Evolutionary conservation across 1,139 yeast genomes (phyloP).

Genomic region (Hemisphaericaspora xylanilytica): DNA sequence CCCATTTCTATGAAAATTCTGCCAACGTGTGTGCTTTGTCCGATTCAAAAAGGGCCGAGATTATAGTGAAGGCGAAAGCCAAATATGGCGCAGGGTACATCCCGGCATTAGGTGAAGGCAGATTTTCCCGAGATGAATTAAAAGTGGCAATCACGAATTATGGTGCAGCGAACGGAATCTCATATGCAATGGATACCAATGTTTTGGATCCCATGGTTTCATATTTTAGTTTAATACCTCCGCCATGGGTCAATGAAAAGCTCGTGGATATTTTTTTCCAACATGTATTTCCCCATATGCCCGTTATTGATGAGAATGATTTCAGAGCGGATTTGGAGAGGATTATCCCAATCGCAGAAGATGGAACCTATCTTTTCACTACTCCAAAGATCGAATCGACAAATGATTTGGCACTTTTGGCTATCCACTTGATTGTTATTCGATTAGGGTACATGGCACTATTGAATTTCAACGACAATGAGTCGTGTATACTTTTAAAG

Average conservation of each 20-base stretch:
- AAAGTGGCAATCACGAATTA: slow-evolving; percentile 4
- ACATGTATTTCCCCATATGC: slow-evolving; percentile 43
- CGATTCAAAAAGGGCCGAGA: slow-evolving; percentile 1
- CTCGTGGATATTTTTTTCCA: slow-evolving; percentile 31
- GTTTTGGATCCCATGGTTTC: slow-evolving; percentile 11
- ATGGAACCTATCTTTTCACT: slow-evolving; percentile 16
- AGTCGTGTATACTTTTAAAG: slow-evolving; percentile 14
- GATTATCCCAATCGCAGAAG: slow-evolving; percentile 13
- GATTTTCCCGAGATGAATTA: slow-evolving; percentile 1
- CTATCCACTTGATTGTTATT: slow-evolving; percentile 25
- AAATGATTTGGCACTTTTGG: slow-evolving; percentile 27
- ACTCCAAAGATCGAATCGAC: slow-evolving; percentile 23
- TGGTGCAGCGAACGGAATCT: slow-evolving; percentile 5
- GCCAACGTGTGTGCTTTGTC: slow-evolving; percentile 1
- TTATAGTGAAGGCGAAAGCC: slow-evolving; percentile 5
- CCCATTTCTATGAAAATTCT: slow-evolving; percentile 1
- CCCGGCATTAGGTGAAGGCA: slow-evolving; percentile 7
- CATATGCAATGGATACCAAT: slow-evolving; percentile 7
- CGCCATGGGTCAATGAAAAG: slow-evolving; percentile 10
- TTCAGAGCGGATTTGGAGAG: slow-evolving; percentile 21
- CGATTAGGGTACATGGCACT: slow-evolving; percentile 28
- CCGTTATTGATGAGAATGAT: slow-evolving; percentile 42
- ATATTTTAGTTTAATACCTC: slow-evolving; percentile 12
- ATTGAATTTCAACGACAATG: slow-evolving; percentile 10
- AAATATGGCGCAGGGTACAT: slow-evolving; percentile 9